Conservation (phyloP, 208 protist genomes). For the Endotrypanum monterogeii region DNA sequence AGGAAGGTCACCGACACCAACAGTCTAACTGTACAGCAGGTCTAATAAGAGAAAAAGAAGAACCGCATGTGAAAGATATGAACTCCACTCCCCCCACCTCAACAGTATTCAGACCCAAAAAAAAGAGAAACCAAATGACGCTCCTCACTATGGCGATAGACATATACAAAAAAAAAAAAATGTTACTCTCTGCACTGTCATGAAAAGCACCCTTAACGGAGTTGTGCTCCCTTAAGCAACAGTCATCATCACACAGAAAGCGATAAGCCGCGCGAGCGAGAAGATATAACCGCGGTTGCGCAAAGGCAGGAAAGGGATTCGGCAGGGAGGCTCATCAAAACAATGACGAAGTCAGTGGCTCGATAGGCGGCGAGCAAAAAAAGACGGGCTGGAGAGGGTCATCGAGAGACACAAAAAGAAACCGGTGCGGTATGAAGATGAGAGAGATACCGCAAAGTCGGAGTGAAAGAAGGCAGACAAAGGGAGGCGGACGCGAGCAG, state of each 20-base stretch:
- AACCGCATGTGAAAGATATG: not conserved
- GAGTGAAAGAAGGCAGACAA: too few species aligned
- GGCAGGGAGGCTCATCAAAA: not conserved
- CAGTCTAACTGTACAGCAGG: not conserved
- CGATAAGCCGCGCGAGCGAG: not conserved
- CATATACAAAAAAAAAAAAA: not conserved
- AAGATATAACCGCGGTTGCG: not conserved
- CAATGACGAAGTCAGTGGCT: not conserved
- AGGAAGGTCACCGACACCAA: not conserved
- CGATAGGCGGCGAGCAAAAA: constrained; percentile 5
- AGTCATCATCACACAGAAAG: not conserved
- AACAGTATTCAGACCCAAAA: not conserved
- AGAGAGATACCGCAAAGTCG: too few species aligned
- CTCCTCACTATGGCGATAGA: too few species aligned
- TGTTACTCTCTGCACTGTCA: not conserved
- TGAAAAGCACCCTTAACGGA: not conserved
- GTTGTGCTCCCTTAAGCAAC: not conserved
- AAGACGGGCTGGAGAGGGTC: constrained; percentile 8
- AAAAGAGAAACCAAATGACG: too few species aligned
- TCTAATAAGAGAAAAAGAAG: not conserved
- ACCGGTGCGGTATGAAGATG: too few species aligned
- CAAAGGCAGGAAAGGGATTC: too few species aligned
- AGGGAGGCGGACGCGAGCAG: too few species aligned
- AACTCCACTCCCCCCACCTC: not conserved
- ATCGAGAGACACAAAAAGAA: too few species aligned